phyloP scores from a whole-genome alignment of 805 yeast genomes.

The Kazachstania martiniae region DNA sequence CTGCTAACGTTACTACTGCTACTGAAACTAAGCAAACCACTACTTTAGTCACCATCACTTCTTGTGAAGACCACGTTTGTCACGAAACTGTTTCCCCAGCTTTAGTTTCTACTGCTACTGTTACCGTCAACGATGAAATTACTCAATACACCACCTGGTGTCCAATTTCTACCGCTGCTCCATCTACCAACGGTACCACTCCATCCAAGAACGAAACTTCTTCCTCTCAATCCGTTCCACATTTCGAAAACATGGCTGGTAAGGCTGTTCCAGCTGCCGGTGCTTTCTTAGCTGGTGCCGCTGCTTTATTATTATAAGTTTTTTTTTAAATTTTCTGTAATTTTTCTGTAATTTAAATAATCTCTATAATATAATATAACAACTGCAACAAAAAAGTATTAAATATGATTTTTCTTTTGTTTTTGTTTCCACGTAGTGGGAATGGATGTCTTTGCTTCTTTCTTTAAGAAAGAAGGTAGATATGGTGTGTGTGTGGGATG shows the following conservation, averaged over 20 bases:
- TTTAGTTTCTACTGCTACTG: conserved; percentile 28
- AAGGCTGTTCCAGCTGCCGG: conserved; percentile 38
- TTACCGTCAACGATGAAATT: conserved; percentile 26
- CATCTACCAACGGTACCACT: conserved; percentile 2
- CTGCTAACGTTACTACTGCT: conserved; percentile 13
- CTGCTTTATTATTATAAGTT: conserved; percentile 37
- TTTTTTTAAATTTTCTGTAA: not conserved
- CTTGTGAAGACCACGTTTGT: conserved; percentile 27
- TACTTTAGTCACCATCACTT: conserved; percentile 30
- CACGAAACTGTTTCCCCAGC: conserved; percentile 27
- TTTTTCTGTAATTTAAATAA: not conserved
- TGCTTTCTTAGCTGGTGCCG: conserved; percentile 39
- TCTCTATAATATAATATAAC: too few species aligned
- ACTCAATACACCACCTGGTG: conserved; percentile 30
- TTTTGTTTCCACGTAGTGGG: too few species aligned
- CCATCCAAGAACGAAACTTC: not conserved
- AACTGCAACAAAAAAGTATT: too few species aligned
- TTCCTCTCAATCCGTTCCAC: conserved; percentile 14
- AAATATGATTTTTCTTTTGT: too few species aligned
- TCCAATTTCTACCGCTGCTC: conserved; percentile 17
- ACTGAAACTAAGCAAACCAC: conserved; percentile 19
- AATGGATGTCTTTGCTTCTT: too few species aligned
- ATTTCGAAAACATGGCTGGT: conserved; percentile 34
- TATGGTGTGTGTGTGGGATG: too few species aligned
- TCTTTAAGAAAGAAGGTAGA: too few species aligned